Evolutionary conservation across 2,329 filamentous ascomycete species (phyloP).

Genomic region (Drechslerella coelobrocha): DNA sequence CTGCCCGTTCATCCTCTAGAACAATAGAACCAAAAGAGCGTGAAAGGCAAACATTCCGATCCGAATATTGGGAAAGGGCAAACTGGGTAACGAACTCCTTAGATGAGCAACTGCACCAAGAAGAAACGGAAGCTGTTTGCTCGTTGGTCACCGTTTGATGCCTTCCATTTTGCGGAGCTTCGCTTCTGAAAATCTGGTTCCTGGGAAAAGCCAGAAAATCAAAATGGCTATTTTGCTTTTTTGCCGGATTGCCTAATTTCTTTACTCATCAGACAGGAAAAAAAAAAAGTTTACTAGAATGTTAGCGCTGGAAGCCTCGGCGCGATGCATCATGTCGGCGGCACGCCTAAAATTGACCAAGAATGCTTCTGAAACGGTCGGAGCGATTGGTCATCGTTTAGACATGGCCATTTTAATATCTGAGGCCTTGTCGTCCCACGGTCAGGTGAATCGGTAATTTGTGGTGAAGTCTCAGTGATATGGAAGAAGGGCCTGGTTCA

Average conservation of each 20-base stretch:
- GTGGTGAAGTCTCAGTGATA: background rate
- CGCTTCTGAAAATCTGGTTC: conserved; percentile 31
- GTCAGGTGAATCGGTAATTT: too few species aligned
- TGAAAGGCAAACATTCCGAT: conserved; percentile 13
- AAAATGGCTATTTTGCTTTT: conserved; percentile 8
- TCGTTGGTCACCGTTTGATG: conserved; percentile 18
- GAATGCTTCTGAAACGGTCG: background rate
- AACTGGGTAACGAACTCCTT: conserved; percentile 20
- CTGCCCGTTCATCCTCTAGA: conserved; percentile 8
- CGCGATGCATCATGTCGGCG: background rate
- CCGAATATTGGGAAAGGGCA: conserved; percentile 28
- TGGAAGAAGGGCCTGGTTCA: background rate
- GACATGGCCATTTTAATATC: background rate
- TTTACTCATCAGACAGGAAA: background rate
- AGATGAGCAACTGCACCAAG: conserved; percentile 2
- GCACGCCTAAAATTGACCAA: background rate
- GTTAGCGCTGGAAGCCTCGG: too few species aligned
- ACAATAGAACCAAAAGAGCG: conserved; percentile 38
- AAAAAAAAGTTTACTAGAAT: too few species aligned
- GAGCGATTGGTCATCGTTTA: background rate
- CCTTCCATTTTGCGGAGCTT: conserved; percentile 29
- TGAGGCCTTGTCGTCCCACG: background rate
- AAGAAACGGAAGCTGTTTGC: conserved; percentile 36
- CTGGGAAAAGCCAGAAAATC: conserved; percentile 25
- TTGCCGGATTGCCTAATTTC: conserved; percentile 11